phyloP scores from a whole-genome alignment of 257 asterid genomes.

The Mentha longifolia region DNA sequence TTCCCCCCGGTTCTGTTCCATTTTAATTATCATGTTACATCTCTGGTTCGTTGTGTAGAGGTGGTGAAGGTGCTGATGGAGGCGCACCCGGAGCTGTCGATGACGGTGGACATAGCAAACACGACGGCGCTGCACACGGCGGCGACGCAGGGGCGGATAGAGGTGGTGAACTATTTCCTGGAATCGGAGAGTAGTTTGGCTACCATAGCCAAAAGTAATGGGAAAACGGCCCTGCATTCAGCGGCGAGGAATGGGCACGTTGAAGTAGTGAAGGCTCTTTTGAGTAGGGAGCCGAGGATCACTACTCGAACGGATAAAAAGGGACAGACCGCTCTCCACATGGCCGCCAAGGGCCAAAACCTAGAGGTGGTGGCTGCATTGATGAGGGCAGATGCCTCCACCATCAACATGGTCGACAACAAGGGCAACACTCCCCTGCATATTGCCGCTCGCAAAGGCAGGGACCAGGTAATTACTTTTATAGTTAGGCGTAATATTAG shows the following conservation, averaged over 20 bases:
- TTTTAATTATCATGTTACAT: background rate
- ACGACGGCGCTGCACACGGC: slow-evolving; percentile 63
- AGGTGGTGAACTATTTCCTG: slow-evolving; percentile 55
- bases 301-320: slow-evolving; percentile 50
- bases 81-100: slow-evolving; percentile 60
- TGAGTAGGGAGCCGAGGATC: slow-evolving; percentile 48
- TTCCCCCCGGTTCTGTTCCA: background rate
- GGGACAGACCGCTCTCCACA: slow-evolving; percentile 65
- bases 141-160: slow-evolving; percentile 57
- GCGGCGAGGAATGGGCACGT: slow-evolving; percentile 59
- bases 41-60: slow-evolving; percentile 29
- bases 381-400: slow-evolving; percentile 39
- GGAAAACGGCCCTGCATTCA: slow-evolving; percentile 58
- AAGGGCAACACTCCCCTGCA: slow-evolving; percentile 60
- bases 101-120: slow-evolving; percentile 66
- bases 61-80: slow-evolving; percentile 61
- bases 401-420: slow-evolving; percentile 50
- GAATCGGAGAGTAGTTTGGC: slow-evolving; percentile 55
- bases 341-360: slow-evolving; percentile 61
- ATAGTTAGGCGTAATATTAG: too few species aligned
- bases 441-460: slow-evolving; percentile 57
- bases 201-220: slow-evolving; percentile 57
- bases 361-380: slow-evolving; percentile 51
- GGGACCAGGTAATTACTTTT: slow-evolving; percentile 44
- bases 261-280: slow-evolving; percentile 46